Conservation (phyloP, 305 asterid genomes). For the Fraxinus platypoda region DNA sequence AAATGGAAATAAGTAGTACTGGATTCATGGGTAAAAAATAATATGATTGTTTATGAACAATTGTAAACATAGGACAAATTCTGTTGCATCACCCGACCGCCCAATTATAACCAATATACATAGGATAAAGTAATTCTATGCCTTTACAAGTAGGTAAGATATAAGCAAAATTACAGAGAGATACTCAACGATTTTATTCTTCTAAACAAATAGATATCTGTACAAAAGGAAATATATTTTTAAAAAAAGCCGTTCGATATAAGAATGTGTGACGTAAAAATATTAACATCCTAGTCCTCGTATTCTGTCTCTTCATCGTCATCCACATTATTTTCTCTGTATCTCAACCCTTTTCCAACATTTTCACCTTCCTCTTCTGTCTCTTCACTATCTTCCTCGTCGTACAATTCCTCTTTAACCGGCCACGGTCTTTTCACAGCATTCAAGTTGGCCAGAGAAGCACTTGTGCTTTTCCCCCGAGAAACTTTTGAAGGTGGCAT, state of each 20-base stretch:
- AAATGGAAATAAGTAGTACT: neutral
- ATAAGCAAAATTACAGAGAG: neutral
- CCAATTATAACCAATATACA: neutral
- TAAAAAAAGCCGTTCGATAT: neutral
- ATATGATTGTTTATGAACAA: neutral
- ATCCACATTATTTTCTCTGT: conserved; percentile 56
- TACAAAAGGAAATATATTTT: neutral
- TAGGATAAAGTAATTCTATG: neutral
- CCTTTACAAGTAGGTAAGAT: neutral
- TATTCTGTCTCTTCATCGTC: conserved; percentile 91
- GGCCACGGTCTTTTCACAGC: conserved; percentile 60
- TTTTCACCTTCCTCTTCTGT: conserved; percentile 91
- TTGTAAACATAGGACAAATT: neutral
- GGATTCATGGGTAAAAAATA: no score
- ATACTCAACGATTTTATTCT: neutral
- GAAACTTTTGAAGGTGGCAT: conserved; percentile 71
- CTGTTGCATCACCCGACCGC: neutral
- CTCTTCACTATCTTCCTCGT: conserved; percentile 95
- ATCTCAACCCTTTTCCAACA: conserved; percentile 71
- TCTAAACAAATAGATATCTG: neutral
- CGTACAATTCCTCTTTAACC: conserved; percentile 52
- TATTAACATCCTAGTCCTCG: conserved; percentile 52
- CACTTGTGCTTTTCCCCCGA: conserved; percentile 48
- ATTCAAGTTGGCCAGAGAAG: conserved; percentile 44
- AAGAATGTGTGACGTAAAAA: neutral